phyloP scores from a whole-genome alignment of 257 asterid genomes.

The Agastache rugosa region DNA sequence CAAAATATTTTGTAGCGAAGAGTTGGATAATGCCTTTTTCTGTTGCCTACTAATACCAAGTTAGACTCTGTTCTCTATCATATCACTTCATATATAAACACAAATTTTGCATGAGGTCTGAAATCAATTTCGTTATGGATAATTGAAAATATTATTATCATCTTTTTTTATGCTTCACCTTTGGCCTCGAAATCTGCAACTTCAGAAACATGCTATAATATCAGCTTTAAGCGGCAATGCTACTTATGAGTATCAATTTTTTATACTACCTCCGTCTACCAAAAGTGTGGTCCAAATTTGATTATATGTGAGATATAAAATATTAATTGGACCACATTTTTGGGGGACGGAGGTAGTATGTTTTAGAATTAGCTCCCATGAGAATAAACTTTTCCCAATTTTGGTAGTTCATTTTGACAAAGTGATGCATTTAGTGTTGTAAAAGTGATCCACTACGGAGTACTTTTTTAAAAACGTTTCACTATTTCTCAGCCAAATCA shows the following conservation, averaged over 20 bases:
- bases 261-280: too few species aligned
- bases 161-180: neutral
- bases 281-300: too few species aligned
- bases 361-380: neutral
- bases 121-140: neutral
- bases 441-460: constrained; percentile 16
- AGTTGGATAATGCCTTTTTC: neutral
- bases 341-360: too few species aligned
- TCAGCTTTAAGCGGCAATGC: neutral
- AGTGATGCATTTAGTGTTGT: neutral
- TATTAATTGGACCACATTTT: too few species aligned
- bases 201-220: neutral
- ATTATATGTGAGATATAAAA: too few species aligned
- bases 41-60: neutral
- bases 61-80: constrained; percentile 12
- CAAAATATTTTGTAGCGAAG: constrained; percentile 14
- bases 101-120: neutral
- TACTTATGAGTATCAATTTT: constrained; percentile 9
- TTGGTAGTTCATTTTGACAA: neutral
- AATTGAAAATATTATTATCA: neutral
- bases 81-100: constrained; percentile 4
- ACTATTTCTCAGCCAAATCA: neutral
- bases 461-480: neutral
- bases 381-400: constrained; percentile 3
- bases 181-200: neutral